These are phyloP conservation scores for Crotalaria pallida DNA, from an alignment of 306 rosid species.

Conservation along the genomic window DNA sequence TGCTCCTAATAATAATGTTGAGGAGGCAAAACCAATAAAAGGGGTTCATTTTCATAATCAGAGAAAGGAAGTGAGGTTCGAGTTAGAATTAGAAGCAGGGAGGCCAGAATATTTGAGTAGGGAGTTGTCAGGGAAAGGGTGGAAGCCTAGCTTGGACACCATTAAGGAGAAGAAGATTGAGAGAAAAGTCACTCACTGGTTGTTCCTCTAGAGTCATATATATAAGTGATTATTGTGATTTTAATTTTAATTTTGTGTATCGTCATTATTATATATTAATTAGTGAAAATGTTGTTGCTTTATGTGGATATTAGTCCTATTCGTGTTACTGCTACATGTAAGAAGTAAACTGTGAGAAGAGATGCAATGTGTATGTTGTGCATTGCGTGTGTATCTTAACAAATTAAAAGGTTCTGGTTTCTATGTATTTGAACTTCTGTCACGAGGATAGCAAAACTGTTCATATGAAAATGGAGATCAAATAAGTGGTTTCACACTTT, in stretches of 20 bases:
- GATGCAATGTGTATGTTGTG: too few relatives aligned
- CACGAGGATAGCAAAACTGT: too few relatives aligned
- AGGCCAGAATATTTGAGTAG: constrained; percentile 68
- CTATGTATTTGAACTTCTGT: too few relatives aligned
- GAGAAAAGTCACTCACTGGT: constrained; percentile 46
- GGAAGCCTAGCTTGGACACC: constrained; percentile 90
- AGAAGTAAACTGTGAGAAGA: background rate
- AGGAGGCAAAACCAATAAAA: background rate
- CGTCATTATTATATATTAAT: too few relatives aligned
- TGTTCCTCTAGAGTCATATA: constrained; percentile 31
- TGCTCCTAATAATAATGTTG: background rate
- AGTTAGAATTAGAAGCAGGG: constrained; percentile 32
- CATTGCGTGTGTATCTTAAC: too few relatives aligned
- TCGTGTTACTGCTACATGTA: background rate
- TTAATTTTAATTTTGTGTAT: background rate
- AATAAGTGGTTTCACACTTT: too few relatives aligned
- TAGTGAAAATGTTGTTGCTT: background rate
- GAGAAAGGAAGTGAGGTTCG: constrained; percentile 24
- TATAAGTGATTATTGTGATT: background rate
- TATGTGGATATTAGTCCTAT: background rate
- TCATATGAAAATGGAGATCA: too few relatives aligned
- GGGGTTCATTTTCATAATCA: background rate
- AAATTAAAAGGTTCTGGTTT: too few relatives aligned
- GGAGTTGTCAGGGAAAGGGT: constrained; percentile 63
- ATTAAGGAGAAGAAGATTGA: constrained; percentile 68